Percentiles rank a stretch among this genome's conserved stretches.
These are phyloP conservation scores for Boletus rubroflammeus DNA, from an alignment of 768 basidiomycete genomes.

Conservation along the genomic window DNA sequence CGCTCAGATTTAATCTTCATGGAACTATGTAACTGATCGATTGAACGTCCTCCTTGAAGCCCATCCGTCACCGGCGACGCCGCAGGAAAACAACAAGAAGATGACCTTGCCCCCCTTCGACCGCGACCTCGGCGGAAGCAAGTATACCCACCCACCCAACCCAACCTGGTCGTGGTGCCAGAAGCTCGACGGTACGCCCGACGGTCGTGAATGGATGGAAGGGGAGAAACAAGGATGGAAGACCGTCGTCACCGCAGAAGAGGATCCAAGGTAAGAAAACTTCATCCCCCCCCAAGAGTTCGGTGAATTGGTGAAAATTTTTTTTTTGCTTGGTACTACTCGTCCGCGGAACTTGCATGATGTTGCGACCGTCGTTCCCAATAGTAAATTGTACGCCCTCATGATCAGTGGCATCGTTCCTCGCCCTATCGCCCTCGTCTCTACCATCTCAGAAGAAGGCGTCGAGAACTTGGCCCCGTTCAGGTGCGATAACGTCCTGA, in stretches of 20 bases:
- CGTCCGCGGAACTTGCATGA: neutral
- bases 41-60: neutral
- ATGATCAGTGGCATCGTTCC: slow-evolving; percentile 37
- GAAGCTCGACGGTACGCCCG: slow-evolving; percentile 19
- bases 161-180: slow-evolving; percentile 31
- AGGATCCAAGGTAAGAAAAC: slow-evolving; percentile 25
- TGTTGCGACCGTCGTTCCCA: neutral
- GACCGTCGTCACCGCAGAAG: slow-evolving; percentile 23
- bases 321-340: neutral
- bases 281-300: neutral
- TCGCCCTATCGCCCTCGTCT: slow-evolving; percentile 40
- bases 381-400: slow-evolving; percentile 30
- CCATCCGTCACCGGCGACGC: neutral
- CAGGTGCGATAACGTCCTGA: slow-evolving; percentile 7
- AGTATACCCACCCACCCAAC: slow-evolving; percentile 31
- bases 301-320: neutral
- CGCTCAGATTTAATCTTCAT: neutral
- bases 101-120: slow-evolving; percentile 25
- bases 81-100: neutral
- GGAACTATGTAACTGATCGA: neutral
- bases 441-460: slow-evolving; percentile 32
- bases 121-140: slow-evolving; percentile 2
- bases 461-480: slow-evolving; percentile 38
- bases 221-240: slow-evolving; percentile 37
- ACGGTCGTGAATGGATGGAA: slow-evolving; percentile 30